Conservation (phyloP, 208 protist species). For the Acanthamoeba triangularis region DNA sequence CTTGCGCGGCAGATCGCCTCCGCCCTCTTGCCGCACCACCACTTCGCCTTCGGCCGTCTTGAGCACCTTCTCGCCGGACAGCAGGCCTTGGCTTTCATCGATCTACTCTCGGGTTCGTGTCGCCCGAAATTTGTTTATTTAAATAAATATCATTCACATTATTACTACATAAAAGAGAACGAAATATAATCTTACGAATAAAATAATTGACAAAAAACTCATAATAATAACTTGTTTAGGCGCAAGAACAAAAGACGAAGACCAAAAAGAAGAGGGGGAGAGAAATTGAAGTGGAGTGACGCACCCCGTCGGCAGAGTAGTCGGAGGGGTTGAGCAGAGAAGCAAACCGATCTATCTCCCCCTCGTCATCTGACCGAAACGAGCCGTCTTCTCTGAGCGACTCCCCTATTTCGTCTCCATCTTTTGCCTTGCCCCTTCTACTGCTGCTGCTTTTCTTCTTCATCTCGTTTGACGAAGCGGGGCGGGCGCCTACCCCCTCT, state of each 20-base stretch:
- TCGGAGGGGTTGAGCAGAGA: conserved; percentile 1
- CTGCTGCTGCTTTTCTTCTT: not conserved
- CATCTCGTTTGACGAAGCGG: no score
- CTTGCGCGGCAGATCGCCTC: conserved; percentile 53
- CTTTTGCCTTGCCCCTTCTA: not conserved
- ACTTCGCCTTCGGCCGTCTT: conserved; percentile 9
- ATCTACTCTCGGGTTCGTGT: no score
- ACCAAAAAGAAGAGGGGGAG: not conserved
- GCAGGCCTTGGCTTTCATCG: conserved; percentile 62
- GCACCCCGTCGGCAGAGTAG: conserved; percentile 4
- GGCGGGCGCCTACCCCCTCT: no score
- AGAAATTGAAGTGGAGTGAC: not conserved
- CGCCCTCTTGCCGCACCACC: conserved; percentile 51
- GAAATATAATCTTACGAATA: no score
- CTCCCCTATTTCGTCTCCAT: not conserved
- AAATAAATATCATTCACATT: no score
- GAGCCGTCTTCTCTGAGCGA: not conserved
- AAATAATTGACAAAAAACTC: no score
- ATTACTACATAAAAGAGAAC: no score
- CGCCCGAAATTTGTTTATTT: no score
- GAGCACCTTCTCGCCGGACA: conserved; percentile 34
- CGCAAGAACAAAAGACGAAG: not conserved
- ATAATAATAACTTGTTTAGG: no score
- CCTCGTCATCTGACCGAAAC: not conserved
- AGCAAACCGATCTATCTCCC: not conserved